These are phyloP conservation scores for Arachis monticola DNA, from an alignment of 331 rosid genomes.

Conservation along the genomic window DNA sequence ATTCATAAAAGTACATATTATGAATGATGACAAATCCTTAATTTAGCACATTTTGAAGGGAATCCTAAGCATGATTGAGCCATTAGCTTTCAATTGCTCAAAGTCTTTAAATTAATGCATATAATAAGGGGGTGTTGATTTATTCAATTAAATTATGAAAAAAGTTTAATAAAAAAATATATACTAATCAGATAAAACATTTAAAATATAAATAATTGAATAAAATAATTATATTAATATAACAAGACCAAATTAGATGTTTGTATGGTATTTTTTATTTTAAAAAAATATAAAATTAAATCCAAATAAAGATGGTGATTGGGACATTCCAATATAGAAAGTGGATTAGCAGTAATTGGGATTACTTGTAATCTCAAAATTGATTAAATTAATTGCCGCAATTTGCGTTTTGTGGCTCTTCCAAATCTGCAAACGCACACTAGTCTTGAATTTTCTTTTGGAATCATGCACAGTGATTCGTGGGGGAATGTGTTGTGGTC, in stretches of 20 bases:
- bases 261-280: too few species aligned
- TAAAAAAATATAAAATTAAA: too few species aligned
- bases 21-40: conserved; percentile 40
- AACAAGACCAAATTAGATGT: too few species aligned
- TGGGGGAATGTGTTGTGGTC: conserved; percentile 26
- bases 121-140: neutral
- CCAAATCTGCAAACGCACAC: conserved; percentile 34
- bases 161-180: too few species aligned
- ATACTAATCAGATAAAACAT: too few species aligned
- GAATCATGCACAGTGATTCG: conserved; percentile 7
- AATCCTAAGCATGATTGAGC: conserved; percentile 34
- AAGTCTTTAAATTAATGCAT: conserved; percentile 9
- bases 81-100: neutral
- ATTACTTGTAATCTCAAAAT: conserved; percentile 33
- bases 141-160: conserved; percentile 13
- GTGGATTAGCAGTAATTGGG: conserved; percentile 14
- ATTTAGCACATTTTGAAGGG: conserved; percentile 40
- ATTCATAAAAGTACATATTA: conserved; percentile 4
- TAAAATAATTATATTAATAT: too few species aligned
- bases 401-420: conserved; percentile 41
- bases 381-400: conserved; percentile 8
- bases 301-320: neutral
- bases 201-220: too few species aligned
- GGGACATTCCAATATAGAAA: conserved; percentile 17
- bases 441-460: conserved; percentile 39